phyloP scores from a whole-genome alignment of 208 protist species.

The Leishmania aethiopica region DNA sequence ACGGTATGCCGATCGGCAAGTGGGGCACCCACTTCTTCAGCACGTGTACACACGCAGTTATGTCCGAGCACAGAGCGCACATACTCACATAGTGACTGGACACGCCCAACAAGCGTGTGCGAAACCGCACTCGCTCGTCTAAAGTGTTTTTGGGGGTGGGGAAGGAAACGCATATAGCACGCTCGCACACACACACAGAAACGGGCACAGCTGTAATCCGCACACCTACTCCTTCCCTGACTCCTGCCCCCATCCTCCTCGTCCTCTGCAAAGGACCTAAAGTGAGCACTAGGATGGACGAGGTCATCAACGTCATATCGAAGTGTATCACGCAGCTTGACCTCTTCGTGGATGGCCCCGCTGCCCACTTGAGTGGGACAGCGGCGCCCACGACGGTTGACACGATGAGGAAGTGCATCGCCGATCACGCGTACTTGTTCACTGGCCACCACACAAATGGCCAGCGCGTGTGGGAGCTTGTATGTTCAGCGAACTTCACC shows the following conservation, averaged over 20 bases:
- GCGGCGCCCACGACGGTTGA: background rate
- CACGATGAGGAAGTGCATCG: conserved; percentile 7
- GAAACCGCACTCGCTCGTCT: background rate
- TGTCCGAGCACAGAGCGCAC: background rate
- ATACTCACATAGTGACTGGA: background rate
- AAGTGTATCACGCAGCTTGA: conserved; percentile 12
- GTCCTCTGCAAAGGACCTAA: background rate
- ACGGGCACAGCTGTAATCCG: background rate
- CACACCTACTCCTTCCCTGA: background rate
- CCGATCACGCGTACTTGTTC: conserved; percentile 10
- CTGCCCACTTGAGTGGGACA: background rate
- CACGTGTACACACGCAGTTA: no score
- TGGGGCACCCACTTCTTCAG: background rate
- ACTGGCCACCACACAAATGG: background rate
- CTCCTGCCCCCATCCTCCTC: background rate
- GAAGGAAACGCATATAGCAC: background rate
- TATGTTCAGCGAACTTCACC: background rate
- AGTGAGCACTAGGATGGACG: conserved; percentile 10
- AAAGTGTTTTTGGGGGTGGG: background rate
- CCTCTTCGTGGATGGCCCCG: background rate
- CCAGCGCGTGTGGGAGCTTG: conserved; percentile 17
- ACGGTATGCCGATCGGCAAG: background rate
- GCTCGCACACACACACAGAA: no score
- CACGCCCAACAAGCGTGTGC: background rate
- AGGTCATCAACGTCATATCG: conserved; percentile 2